Percentiles rank a stretch among this genome's conserved stretches.
phyloP scores from a whole-genome alignment of 2,329 filamentous ascomycete genomes.

The Furcasterigmium sp. region DNA sequence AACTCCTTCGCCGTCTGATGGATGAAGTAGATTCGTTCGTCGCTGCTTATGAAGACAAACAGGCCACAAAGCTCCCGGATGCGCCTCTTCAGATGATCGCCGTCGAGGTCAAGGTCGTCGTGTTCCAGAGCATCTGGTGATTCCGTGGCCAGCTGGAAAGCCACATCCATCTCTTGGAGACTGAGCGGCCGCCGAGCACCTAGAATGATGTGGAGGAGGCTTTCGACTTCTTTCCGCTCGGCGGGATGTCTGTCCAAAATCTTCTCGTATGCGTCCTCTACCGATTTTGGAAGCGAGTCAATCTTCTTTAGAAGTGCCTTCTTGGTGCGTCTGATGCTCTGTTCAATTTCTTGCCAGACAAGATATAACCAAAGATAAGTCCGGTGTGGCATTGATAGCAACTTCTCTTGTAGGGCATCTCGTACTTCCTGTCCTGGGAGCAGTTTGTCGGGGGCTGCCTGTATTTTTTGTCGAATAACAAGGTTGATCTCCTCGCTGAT shows the following conservation, averaged over 20 bases:
- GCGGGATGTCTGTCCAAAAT: slow-evolving; percentile 3
- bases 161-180: slow-evolving; percentile 7
- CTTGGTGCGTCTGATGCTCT: slow-evolving; percentile 2
- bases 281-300: slow-evolving; percentile 4
- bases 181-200: slow-evolving; percentile 9
- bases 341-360: slow-evolving; percentile 1
- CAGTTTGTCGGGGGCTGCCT: neutral
- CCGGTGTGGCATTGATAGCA: slow-evolving; percentile 3
- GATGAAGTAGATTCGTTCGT: slow-evolving; percentile 1
- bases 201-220: slow-evolving; percentile 10
- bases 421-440: neutral
- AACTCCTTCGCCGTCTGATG: slow-evolving; percentile 6
- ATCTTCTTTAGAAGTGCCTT: slow-evolving; percentile 4
- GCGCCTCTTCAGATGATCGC: neutral
- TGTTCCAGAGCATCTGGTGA: neutral
- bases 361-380: slow-evolving; percentile 12
- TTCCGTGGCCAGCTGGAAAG: slow-evolving; percentile 2
- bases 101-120: neutral
- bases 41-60: slow-evolving; percentile 4
- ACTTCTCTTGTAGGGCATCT: neutral
- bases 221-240: neutral
- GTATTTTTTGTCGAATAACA: slow-evolving; percentile 2
- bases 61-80: slow-evolving; percentile 3
- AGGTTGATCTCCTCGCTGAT: slow-evolving; percentile 10
- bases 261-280: slow-evolving; percentile 7